Conservation (phyloP, 2,329 filamentous ascomycete genomes). For the Nigrospora oryzae region DNA sequence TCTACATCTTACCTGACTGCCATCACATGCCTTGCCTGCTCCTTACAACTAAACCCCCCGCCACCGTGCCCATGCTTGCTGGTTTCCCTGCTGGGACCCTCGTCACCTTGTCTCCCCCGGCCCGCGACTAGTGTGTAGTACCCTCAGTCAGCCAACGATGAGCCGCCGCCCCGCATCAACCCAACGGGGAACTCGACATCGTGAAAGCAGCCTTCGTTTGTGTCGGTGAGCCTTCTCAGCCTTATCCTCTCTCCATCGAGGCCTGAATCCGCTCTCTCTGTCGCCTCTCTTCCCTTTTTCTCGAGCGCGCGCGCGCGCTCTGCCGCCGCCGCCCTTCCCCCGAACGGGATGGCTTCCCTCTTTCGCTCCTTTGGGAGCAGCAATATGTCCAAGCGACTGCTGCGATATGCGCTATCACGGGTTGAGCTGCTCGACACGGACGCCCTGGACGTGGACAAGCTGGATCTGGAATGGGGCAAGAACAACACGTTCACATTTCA, state of each 20-base stretch:
- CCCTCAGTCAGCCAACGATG: conserved; percentile 3
- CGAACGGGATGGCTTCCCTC: conserved; percentile 57
- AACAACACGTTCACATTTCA: conserved; percentile 78
- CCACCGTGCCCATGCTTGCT: too few relatives aligned
- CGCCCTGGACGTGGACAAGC: conserved; percentile 73
- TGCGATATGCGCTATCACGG: conserved; percentile 76
- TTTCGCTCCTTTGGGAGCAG: conserved; percentile 58
- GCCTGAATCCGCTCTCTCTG: too few relatives aligned
- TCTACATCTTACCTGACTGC: too few relatives aligned
- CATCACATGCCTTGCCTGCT: too few relatives aligned
- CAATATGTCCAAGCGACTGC: conserved; percentile 79
- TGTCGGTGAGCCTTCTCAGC: neutral
- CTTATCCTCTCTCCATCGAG: too few relatives aligned
- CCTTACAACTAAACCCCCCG: too few relatives aligned
- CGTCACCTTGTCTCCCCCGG: too few relatives aligned
- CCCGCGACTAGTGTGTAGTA: too few relatives aligned
- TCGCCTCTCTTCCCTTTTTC: too few relatives aligned
- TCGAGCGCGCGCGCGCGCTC: too few relatives aligned
- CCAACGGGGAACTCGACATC: conserved; percentile 6
- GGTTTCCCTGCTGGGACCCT: too few relatives aligned
- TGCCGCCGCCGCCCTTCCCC: too few relatives aligned
- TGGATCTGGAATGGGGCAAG: conserved; percentile 77
- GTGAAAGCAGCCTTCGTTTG: conserved; percentile 1
- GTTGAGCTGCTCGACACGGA: conserved; percentile 85
- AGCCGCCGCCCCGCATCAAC: conserved; percentile 7